phyloP scores from a whole-genome alignment of 2,329 filamentous ascomycete species.

The Ceratocystis huliohia region DNA sequence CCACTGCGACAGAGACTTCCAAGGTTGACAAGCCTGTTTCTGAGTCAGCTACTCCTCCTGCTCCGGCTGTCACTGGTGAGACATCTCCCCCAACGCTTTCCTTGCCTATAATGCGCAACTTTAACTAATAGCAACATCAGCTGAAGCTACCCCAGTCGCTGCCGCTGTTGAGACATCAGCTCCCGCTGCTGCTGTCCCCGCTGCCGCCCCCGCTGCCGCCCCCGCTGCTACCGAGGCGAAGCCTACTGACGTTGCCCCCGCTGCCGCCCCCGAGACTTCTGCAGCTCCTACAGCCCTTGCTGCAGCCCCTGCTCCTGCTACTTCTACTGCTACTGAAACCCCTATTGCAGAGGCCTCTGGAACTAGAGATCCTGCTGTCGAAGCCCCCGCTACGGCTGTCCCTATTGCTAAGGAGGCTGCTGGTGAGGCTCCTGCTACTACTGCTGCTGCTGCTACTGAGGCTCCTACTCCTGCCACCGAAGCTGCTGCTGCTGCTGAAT shows the following conservation, averaged over 20 bases:
- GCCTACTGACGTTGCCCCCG: constrained; percentile 24
- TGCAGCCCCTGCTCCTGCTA: constrained; percentile 7
- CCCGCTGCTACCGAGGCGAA: constrained; percentile 26
- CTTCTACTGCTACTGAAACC: constrained; percentile 1
- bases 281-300: constrained; percentile 6
- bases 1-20: constrained; percentile 11
- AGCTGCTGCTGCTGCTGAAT: constrained; percentile 12
- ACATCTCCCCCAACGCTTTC: too few relatives aligned
- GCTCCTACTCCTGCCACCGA: constrained; percentile 10
- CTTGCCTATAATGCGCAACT: too few relatives aligned
- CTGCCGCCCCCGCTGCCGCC: constrained; percentile 22
- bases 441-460: constrained; percentile 16
- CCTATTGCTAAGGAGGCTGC: constrained; percentile 19
- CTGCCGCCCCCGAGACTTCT: constrained; percentile 8
- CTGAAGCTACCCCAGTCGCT: too few relatives aligned
- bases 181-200: constrained; percentile 15
- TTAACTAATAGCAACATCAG: too few relatives aligned
- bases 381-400: constrained; percentile 26
- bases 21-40: constrained; percentile 22
- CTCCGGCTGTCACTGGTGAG: too few relatives aligned
- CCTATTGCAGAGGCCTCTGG: constrained; percentile 11
- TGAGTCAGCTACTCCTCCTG: constrained; percentile 21
- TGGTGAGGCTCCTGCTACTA: constrained; percentile 22
- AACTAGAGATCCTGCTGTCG: constrained; percentile 21
- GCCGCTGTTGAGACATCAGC: constrained; percentile 23